Conservation (phyloP, 2,329 filamentous ascomycete genomes). For the Colletotrichum simmondsii region DNA sequence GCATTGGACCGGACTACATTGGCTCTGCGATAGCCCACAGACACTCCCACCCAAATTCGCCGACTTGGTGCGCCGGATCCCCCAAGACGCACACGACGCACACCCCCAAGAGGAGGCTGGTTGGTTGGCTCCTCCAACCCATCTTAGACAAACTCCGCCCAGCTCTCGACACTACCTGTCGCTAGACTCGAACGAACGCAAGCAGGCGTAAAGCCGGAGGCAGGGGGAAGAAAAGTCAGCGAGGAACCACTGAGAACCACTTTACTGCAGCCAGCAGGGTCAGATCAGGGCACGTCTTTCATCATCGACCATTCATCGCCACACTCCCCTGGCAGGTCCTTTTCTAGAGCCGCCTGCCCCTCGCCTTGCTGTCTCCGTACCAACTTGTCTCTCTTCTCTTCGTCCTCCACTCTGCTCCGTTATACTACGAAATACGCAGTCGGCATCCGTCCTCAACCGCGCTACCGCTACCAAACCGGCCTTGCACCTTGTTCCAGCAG, state of each 20-base stretch:
- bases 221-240: slow-evolving; percentile 32
- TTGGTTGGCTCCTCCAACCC: slow-evolving; percentile 15
- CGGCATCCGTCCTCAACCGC: slow-evolving; percentile 13
- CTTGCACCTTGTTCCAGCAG: slow-evolving; percentile 29
- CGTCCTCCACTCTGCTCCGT: slow-evolving; percentile 24
- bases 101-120: slow-evolving; percentile 23
- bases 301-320: slow-evolving; percentile 37
- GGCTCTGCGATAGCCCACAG: slow-evolving; percentile 33
- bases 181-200: slow-evolving; percentile 32
- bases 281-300: slow-evolving; percentile 35
- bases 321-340: slow-evolving; percentile 34
- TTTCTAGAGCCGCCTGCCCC: slow-evolving; percentile 35
- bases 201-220: slow-evolving; percentile 33
- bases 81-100: slow-evolving; percentile 14
- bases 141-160: slow-evolving; percentile 25
- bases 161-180: slow-evolving; percentile 28
- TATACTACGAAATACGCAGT: no score
- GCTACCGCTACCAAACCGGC: slow-evolving; percentile 27
- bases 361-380: slow-evolving; percentile 15
- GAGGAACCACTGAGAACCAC: slow-evolving; percentile 33
- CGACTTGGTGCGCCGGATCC: slow-evolving; percentile 31
- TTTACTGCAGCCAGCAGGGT: slow-evolving; percentile 33
- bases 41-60: slow-evolving; percentile 33
- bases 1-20: slow-evolving; percentile 29
- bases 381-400: slow-evolving; percentile 33